Conservation (phyloP, 2,329 filamentous ascomycete species). For the Alternaria panax region DNA sequence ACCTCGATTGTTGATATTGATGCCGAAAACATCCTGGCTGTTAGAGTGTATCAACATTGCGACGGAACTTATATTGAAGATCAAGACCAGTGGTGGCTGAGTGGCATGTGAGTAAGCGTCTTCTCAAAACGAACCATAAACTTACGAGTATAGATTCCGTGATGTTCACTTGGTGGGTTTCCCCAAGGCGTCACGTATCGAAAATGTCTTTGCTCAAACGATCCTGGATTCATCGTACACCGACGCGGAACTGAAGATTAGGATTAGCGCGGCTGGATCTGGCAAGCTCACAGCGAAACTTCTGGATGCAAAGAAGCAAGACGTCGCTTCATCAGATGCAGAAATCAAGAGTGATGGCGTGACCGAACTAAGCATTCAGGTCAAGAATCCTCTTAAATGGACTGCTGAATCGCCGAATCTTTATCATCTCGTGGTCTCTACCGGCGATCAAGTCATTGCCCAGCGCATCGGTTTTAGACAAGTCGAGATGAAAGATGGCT, state of each 20-base stretch:
- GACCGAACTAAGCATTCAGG: constrained; percentile 49
- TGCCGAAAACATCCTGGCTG: constrained; percentile 63
- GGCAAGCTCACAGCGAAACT: constrained; percentile 56
- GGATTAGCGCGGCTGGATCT: constrained; percentile 53
- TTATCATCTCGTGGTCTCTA: constrained; percentile 62
- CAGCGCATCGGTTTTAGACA: constrained; percentile 70
- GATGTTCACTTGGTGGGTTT: constrained; percentile 70
- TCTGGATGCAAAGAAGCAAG: constrained; percentile 51
- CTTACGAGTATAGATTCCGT: constrained; percentile 64
- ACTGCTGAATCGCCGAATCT: constrained; percentile 71
- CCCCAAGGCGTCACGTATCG: constrained; percentile 59
- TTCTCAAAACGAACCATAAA: not conserved
- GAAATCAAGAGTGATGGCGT: constrained; percentile 21
- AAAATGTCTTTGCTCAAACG: constrained; percentile 66
- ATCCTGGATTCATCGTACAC: constrained; percentile 61
- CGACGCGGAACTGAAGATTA: constrained; percentile 60
- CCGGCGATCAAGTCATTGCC: constrained; percentile 51
- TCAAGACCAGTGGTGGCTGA: constrained; percentile 73
- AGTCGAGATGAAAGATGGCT: constrained; percentile 67
- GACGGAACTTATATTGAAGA: constrained; percentile 75
- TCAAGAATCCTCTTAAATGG: constrained; percentile 69
- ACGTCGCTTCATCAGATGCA: constrained; percentile 19
- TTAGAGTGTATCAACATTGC: constrained; percentile 75
- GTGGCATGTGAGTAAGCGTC: constrained; percentile 52
- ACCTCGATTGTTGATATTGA: constrained; percentile 58